Evolutionary conservation across 352 stramenopile genomes (phyloP), one percentile per base, ranked within the genome.

Genomic region (Pythium rishiriense): DNA sequence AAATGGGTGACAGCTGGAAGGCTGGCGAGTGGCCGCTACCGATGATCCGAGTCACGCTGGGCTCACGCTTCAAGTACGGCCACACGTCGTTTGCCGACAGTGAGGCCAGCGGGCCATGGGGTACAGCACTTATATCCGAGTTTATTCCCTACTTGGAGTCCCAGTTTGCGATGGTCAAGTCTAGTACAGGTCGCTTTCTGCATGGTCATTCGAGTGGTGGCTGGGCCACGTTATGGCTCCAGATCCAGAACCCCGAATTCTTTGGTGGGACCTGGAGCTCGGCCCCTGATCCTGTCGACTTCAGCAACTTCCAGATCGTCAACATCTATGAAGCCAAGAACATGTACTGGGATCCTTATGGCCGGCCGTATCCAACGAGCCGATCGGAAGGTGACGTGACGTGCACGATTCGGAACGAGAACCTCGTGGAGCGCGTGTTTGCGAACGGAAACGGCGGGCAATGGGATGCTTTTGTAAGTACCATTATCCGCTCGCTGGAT

Each of bases 231-330:
- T 61, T 92, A 17, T 92, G 83, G 83, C 66, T 92, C 24, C 83
- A 90, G 48, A 68, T 92, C n/a, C 79, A 88, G 48, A 81, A 88
- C 57, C 79, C 83, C 0, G 70, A 85, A 7, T 81, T 88, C 62
- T 92, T 92, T 62, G 78, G 79, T n/a, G 83, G 83, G 19, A 76
- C 83, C 6, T 92, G 83, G 83, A 90, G 83, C 54, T 86, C 81
- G 26, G 81, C 83, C 9, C 83, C 83, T 10, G 81, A 90, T 48
- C 83, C 83, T 0, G 83, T 92, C 0, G 81, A 90, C 56, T 92
- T 92, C 47, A 81, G 73, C 28, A 50, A 60, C 29, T 90, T 92
- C 62, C 83, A 92, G 70, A 55, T 78, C 7, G 69, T 87, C 10
- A 85, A 89, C 54, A 90, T 92, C 41, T 92, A 92, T 52, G 70